Evolutionary conservation across 2,329 filamentous ascomycete genomes (phyloP).

Genomic region (Lasiodiplodia theobromae): DNA sequence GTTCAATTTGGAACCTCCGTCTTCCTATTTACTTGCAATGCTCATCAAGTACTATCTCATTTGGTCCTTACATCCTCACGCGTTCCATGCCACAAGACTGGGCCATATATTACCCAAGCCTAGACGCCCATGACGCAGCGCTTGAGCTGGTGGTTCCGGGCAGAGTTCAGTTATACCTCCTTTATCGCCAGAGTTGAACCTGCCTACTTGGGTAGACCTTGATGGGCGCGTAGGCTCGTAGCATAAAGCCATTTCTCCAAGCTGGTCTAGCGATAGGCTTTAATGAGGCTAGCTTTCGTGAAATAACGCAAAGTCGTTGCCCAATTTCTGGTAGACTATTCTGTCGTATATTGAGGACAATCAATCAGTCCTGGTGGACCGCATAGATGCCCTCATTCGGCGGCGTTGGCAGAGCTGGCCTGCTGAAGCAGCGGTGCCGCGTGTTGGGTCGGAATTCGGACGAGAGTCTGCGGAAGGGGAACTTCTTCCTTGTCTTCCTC

Average conservation of each 20-base stretch:
- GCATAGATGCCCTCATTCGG: constrained; percentile 38
- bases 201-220: not conserved
- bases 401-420: constrained; percentile 39
- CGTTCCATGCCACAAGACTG: not conserved
- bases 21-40: not conserved
- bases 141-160: not conserved
- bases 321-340: not conserved
- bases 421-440: constrained; percentile 47
- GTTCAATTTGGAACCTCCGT: not conserved
- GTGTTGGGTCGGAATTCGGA: constrained; percentile 84
- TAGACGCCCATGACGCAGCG: not conserved
- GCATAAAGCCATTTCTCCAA: not conserved
- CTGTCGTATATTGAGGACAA: not conserved
- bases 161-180: not conserved
- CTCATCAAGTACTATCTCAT: not conserved
- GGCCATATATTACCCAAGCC: not conserved
- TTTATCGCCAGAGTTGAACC: not conserved
- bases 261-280: not conserved
- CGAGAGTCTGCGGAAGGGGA: constrained; percentile 79
- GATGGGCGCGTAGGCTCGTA: not conserved
- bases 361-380: not conserved
- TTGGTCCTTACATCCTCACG: not conserved
- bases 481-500: constrained; percentile 53
- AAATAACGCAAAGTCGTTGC: not conserved
- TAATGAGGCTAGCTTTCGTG: not conserved